Base-by-base conservation (phyloP, 805 yeast genomes). In the Teunomyces pallodes region DNA sequence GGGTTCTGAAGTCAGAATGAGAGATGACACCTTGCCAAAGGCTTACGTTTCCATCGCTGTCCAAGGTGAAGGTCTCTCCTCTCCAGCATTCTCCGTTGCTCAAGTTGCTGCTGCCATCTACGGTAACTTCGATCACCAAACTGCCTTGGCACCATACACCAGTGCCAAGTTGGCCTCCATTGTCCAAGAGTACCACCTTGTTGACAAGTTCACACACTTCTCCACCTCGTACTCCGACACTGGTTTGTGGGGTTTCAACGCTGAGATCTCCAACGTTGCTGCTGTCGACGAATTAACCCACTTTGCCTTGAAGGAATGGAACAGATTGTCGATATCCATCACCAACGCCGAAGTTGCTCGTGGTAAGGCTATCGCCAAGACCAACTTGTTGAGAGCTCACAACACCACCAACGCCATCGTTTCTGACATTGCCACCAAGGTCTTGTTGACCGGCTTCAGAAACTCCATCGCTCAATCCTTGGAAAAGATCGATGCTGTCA, bases 291-390 rank as follows among this genome's bases (percentile, higher is more conserved):
- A 87, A 65, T 79, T 86, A 55, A 77, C 83, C 53, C 96, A 87
- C 71, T 87, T 87, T 74, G 77, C 89, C 50, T 75, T 87, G 71
- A 87, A 86, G 71, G 87, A 87, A 77, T 87, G 95, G 94, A 87
- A 86, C 79, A 83, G 94, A 79, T 79, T 86, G 68, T 76, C 91
- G 17, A 73, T 84, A 57, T 83, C 91, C 20, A 72, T 87, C 62
- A 79, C 89, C 54, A 88, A 85, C 54, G 79, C 87, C 49, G 95
- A 87, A 75, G 82, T 87, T 58, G 82, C 82, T 55, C 80, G 89
- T 72, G 96, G 84, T 64, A 87, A 87, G 74, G 81, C 84, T 57
- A 71, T 80, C 57, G 78, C 82, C 67, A 87, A 87, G 73, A 75
- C 86, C 63, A 76, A 77, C 56, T 64, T 86, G 54, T 80, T 86